These are phyloP conservation scores for Bimuria novae-zelandiae DNA, from an alignment of 2,329 filamentous ascomycete genomes.

Conservation along the genomic window DNA sequence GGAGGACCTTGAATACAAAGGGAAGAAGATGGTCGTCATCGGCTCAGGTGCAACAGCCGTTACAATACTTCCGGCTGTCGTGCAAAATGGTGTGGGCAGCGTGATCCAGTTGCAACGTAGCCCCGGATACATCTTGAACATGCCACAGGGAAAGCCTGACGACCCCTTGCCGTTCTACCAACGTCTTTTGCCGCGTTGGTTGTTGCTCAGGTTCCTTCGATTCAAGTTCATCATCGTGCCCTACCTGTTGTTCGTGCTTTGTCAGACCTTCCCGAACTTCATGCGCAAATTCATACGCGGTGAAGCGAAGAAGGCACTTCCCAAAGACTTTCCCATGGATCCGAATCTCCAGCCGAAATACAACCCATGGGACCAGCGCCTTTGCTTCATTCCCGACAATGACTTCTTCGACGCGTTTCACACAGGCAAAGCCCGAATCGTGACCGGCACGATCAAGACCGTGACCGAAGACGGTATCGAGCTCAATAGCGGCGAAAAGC, in stretches of 20 bases:
- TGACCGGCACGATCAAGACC: conserved; percentile 59
- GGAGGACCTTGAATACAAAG: conserved; percentile 65
- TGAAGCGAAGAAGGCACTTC: conserved; percentile 57
- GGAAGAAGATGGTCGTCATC: conserved; percentile 72
- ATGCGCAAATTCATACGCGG: conserved; percentile 55
- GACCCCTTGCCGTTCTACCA: conserved; percentile 42
- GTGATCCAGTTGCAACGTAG: conserved; percentile 84
- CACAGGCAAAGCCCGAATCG: conserved; percentile 57
- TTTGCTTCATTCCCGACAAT: conserved; percentile 70
- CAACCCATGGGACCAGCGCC: conserved; percentile 69
- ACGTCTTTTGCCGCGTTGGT: conserved; percentile 52
- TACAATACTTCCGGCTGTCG: conserved; percentile 73
- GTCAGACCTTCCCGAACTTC: conserved; percentile 57
- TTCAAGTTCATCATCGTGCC: conserved; percentile 57
- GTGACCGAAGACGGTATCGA: conserved; percentile 56
- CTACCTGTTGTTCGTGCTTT: conserved; percentile 55
- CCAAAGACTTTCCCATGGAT: conserved; percentile 48
- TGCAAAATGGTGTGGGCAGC: conserved; percentile 62
- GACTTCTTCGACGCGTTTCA: conserved; percentile 62
- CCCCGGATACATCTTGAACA: conserved; percentile 64
- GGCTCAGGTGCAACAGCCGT: conserved; percentile 80
- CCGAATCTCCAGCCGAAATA: conserved; percentile 55
- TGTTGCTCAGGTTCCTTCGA: conserved; percentile 56
- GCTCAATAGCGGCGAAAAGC: conserved; percentile 51
- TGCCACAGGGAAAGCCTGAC: conserved; percentile 50